Evolutionary conservation across 2,329 filamentous ascomycete species (phyloP), one percentile per base, ranked within the genome.

Genomic region (Pyrenophora graminea): DNA sequence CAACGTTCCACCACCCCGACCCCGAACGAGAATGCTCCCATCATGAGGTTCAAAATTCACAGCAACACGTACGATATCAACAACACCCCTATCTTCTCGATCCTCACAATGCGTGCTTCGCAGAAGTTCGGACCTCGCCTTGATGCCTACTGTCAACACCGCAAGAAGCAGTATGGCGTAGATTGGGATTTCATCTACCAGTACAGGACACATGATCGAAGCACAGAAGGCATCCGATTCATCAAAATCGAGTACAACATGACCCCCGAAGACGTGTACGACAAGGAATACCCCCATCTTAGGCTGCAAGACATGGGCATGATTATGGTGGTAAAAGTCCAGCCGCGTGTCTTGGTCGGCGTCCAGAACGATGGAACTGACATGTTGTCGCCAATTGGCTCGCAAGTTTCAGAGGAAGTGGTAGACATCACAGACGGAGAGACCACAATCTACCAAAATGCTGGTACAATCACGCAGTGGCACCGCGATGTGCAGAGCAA

Each of bases 1-100:
- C 48, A 47, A 10, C 27, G 23, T 13, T 17, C 39, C 5, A 17
- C 12, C n/a, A n/a, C 36, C 4, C 8, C 23, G 2, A 10, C 18
- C 13, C 8, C 25, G 2, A 8, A 39, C 15, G 25, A 44, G n/a
- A 30, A 18, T 3, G 27, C 45, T 21, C 39, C 45, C 2, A 19
- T 34, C 4, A 30, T 60, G n/a, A 44, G 32, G 6, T 21, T 61
- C 4, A 44, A 42, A 1, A 47, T 61, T 18, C 44, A 56, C 39
- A 56, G 51, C 43, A 61, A 62, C 48, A 59, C 45, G 10, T 45
- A 46, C 8, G 59, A 61, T 42, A 17, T 8, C 12, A 44, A 56
- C 6, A 40, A 39, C 6, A 36, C 31, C 7, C 40, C 47, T 2
- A 55, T 61, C 21, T 59, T 59, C 41, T 61, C 55, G 4, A 44